phyloP scores from a whole-genome alignment of 441 rosid genomes.

The Capsella rubella region DNA sequence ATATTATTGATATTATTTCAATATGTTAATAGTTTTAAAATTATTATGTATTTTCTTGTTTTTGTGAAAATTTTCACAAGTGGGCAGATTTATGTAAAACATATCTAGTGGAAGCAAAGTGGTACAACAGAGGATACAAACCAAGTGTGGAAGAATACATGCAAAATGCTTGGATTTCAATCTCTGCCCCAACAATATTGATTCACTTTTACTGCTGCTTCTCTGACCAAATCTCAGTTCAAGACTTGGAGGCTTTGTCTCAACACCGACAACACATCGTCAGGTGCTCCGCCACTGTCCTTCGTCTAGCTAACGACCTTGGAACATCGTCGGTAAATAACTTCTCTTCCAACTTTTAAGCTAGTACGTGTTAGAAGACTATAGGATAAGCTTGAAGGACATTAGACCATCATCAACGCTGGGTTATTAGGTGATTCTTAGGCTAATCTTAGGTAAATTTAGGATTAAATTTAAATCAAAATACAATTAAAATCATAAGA shows the following conservation, averaged over 20 bases:
- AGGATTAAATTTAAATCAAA: too few relatives aligned
- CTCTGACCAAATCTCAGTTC: constrained; percentile 11
- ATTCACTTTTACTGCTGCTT: constrained; percentile 37
- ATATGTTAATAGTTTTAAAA: neutral
- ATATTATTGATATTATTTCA: neutral
- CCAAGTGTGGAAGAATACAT: constrained; percentile 48
- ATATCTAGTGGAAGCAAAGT: constrained; percentile 49
- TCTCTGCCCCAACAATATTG: constrained; percentile 34
- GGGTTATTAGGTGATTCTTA: too few relatives aligned
- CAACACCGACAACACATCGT: constrained; percentile 28
- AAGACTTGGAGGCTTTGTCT: constrained; percentile 26
- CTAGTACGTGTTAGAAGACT: too few relatives aligned
- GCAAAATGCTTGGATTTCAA: constrained; percentile 49
- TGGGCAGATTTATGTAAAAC: constrained; percentile 46
- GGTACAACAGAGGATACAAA: constrained; percentile 43
- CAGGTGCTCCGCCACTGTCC: constrained; percentile 35
- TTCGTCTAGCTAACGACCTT: constrained; percentile 49
- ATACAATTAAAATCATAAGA: too few relatives aligned
- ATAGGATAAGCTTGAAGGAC: too few relatives aligned
- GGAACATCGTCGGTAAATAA: constrained; percentile 50
- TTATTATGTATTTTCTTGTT: constrained; percentile 10
- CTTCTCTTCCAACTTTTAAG: neutral
- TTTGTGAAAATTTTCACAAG: constrained; percentile 24
- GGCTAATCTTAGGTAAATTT: too few relatives aligned
- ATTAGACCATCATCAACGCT: too few relatives aligned